These are phyloP conservation scores for Microbotryum violaceum DNA, from an alignment of 1,284 basidiomycete species.

Conservation along the genomic window DNA sequence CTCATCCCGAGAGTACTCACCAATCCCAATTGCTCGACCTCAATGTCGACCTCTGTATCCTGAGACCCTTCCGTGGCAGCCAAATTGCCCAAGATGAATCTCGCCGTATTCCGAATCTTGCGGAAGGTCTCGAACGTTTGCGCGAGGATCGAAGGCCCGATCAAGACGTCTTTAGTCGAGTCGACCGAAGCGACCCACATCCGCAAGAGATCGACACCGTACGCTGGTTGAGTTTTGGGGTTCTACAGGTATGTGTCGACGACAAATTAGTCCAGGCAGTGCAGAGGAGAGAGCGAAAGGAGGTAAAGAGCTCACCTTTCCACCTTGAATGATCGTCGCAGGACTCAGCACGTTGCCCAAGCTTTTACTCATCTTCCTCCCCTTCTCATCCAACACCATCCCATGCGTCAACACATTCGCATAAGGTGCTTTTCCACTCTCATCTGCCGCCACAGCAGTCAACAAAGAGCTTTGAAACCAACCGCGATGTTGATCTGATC, in stretches of 20 bases:
- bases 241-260: slow-evolving; percentile 45
- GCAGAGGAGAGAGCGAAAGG: neutral
- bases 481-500: slow-evolving; percentile 94
- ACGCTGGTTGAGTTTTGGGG: slow-evolving; percentile 61
- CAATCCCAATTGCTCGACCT: slow-evolving; percentile 51
- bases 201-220: slow-evolving; percentile 79
- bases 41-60: slow-evolving; percentile 39
- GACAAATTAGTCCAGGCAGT: neutral
- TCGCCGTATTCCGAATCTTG: slow-evolving; percentile 77
- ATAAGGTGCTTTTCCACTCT: slow-evolving; percentile 55
- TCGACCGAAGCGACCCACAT: slow-evolving; percentile 90
- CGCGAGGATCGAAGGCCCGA: slow-evolving; percentile 68
- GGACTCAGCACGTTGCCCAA: slow-evolving; percentile 88
- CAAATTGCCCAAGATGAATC: slow-evolving; percentile 84
- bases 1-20: slow-evolving; percentile 45
- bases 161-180: slow-evolving; percentile 78
- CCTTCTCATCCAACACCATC: slow-evolving; percentile 85
- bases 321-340: slow-evolving; percentile 61
- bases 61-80: slow-evolving; percentile 39
- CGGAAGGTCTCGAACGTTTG: slow-evolving; percentile 71
- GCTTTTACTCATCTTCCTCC: slow-evolving; percentile 98
- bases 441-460: slow-evolving; percentile 61
- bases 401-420: slow-evolving; percentile 85
- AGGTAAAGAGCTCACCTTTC: slow-evolving; percentile 50
- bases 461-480: slow-evolving; percentile 98